phyloP scores from a whole-genome alignment of 2,329 filamentous ascomycete genomes.

The Exophiala viscosa region DNA sequence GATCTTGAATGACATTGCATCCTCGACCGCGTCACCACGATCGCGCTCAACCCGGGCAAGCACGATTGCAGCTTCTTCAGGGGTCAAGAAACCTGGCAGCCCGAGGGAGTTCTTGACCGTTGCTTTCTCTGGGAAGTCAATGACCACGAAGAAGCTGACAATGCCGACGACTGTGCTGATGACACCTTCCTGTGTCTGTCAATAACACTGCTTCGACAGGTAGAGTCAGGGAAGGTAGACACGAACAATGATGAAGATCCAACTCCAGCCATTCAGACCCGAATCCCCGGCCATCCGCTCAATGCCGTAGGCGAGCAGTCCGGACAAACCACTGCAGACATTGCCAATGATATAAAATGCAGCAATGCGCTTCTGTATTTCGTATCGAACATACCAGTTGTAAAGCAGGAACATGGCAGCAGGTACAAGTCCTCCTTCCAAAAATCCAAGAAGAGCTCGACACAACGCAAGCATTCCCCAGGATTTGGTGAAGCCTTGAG shows the following conservation, averaged over 20 bases:
- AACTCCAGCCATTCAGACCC: conserved; percentile 37
- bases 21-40: conserved; percentile 34
- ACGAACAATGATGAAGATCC: conserved; percentile 28
- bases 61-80: conserved; percentile 31
- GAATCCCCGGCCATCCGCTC: conserved; percentile 29
- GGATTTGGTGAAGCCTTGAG: conserved; percentile 30
- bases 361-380: conserved; percentile 33
- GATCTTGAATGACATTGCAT: conserved; percentile 26
- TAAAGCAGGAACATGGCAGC: conserved; percentile 34
- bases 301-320: conserved; percentile 39
- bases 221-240: too few relatives aligned
- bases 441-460: conserved; percentile 31
- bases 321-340: conserved; percentile 30
- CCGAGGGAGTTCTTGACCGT: conserved; percentile 5
- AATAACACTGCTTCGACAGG: too few relatives aligned
- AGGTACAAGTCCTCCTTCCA: conserved; percentile 36
- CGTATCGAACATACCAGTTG: conserved; percentile 38
- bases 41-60: conserved; percentile 37
- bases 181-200: conserved; percentile 25
- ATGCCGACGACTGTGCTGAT: conserved; percentile 33
- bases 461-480: conserved; percentile 27
- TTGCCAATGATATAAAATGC: conserved; percentile 28
- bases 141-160: conserved; percentile 36
- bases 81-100: conserved; percentile 26
- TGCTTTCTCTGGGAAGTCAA: conserved; percentile 38